A percentile compares a stretch with the other conserved stretches of the same genome.
Conservation (phyloP, 1,139 yeast species). For the Candida albicans region DNA sequence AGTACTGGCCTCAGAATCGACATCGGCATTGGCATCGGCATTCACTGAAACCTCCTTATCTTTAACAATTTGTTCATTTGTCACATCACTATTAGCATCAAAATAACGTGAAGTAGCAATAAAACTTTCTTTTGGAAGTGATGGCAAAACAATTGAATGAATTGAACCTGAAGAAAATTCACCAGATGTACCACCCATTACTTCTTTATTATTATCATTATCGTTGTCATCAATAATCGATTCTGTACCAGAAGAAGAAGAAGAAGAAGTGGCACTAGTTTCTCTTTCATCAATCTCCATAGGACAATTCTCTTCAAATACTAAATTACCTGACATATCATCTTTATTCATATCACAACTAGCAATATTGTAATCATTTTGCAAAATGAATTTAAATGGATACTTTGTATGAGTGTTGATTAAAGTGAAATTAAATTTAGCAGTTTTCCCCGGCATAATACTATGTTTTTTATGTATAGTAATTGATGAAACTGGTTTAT, state of each 20-base stretch:
- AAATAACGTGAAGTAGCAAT: slow-evolving; percentile 21
- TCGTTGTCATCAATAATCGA: slow-evolving; percentile 10
- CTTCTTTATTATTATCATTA: not conserved
- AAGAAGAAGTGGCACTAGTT: not conserved
- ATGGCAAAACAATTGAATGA: slow-evolving; percentile 37
- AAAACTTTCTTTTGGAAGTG: slow-evolving; percentile 32
- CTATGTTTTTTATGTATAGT: slow-evolving; percentile 33
- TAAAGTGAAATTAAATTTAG: slow-evolving; percentile 37
- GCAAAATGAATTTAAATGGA: slow-evolving; percentile 34
- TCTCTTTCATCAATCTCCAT: slow-evolving; percentile 5
- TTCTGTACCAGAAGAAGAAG: slow-evolving; percentile 11
- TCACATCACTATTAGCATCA: slow-evolving; percentile 21
- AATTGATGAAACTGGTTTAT: slow-evolving; percentile 26
- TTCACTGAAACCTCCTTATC: too few relatives aligned
- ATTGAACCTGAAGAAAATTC: slow-evolving; percentile 19
- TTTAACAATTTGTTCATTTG: not conserved
- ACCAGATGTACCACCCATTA: not conserved
- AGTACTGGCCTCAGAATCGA: slow-evolving; percentile 5
- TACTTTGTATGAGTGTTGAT: slow-evolving; percentile 34
- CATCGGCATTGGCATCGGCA: slow-evolving; percentile 12
- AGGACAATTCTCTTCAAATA: slow-evolving; percentile 6
- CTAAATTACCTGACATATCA: slow-evolving; percentile 24
- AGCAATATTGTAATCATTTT: slow-evolving; percentile 24
- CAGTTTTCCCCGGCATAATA: slow-evolving; percentile 30
- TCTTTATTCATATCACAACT: slow-evolving; percentile 27